A percentile compares a stretch with the other conserved stretches of the same genome.
Evolutionary conservation across 768 basidiomycete species (phyloP).

Genomic region (Suillus placidus): DNA sequence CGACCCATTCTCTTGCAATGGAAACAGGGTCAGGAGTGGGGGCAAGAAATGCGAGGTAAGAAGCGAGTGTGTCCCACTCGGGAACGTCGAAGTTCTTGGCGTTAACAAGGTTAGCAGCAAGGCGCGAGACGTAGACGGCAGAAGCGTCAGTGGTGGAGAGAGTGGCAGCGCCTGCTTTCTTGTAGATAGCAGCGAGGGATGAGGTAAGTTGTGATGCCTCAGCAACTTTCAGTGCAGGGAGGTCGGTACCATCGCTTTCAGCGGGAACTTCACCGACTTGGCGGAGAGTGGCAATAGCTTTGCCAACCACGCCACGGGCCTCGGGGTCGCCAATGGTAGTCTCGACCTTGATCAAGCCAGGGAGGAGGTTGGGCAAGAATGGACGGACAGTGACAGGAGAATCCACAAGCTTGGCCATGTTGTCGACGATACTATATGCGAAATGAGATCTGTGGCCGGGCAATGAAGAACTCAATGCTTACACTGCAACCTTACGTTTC

Average conservation of each 20-base stretch:
- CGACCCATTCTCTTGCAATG: constrained; percentile 83
- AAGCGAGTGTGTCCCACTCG: constrained; percentile 82
- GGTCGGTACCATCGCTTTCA: constrained; percentile 83
- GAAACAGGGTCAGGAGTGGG: constrained; percentile 65
- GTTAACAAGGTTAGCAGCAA: constrained; percentile 87
- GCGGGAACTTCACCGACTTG: constrained; percentile 91
- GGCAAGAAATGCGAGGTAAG: constrained; percentile 72
- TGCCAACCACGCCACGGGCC: constrained; percentile 88
- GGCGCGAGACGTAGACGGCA: constrained; percentile 68
- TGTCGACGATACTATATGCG: constrained; percentile 81
- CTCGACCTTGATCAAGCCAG: constrained; percentile 95
- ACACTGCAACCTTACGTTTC: constrained; percentile 98
- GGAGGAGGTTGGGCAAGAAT: constrained; percentile 94
- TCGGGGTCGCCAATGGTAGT: constrained; percentile 96
- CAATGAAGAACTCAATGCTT: constrained; percentile 36
- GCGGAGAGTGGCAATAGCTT: constrained; percentile 94
- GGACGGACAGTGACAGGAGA: constrained; percentile 93
- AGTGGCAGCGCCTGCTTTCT: constrained; percentile 71
- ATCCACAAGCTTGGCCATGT: constrained; percentile 98
- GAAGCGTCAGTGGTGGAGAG: constrained; percentile 60
- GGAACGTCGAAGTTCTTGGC: constrained; percentile 89
- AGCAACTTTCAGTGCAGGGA: constrained; percentile 80
- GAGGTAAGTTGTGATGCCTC: constrained; percentile 69
- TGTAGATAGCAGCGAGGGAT: constrained; percentile 77
- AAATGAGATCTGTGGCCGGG: constrained; percentile 20